Percentiles rank a stretch among this genome's conserved stretches.
Evolutionary conservation across 768 basidiomycete genomes (phyloP).

Genomic region (Pholiota conissans): DNA sequence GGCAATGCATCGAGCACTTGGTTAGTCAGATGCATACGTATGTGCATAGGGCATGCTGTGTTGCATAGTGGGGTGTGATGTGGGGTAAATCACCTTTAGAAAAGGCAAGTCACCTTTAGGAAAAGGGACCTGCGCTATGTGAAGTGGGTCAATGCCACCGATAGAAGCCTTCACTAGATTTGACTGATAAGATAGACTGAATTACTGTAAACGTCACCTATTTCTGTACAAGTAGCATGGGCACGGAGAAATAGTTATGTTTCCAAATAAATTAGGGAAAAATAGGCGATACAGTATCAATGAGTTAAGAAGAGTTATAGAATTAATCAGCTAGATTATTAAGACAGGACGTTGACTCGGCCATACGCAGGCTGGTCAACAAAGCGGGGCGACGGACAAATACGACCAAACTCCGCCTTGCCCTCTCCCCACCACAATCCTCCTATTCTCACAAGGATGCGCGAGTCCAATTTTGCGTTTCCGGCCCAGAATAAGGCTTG

Average conservation of each 20-base stretch:
- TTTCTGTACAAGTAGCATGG: not conserved
- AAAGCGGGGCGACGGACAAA: not conserved
- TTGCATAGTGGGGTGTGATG: not conserved
- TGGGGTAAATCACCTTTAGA: not conserved
- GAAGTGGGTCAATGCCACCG: not conserved
- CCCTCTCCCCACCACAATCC: not conserved
- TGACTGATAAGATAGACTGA: not conserved
- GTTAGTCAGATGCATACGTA: not conserved
- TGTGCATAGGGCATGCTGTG: not conserved
- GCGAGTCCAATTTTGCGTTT: conserved; percentile 94
- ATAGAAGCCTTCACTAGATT: not conserved
- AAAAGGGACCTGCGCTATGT: not conserved
- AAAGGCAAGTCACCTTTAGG: not conserved
- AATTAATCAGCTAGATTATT: not conserved
- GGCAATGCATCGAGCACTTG: no score
- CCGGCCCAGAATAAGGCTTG: conserved; percentile 94
- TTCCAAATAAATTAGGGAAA: not conserved
- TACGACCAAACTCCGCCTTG: conserved; percentile 1
- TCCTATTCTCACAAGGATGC: conserved; percentile 48
- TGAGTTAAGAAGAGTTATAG: not conserved
- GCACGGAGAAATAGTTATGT: not conserved
- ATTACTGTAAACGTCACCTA: not conserved
- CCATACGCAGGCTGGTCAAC: not conserved
- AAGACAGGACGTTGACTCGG: not conserved
- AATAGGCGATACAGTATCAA: not conserved